Evolutionary conservation across 805 yeast genomes (phyloP).

Genomic region (Pichia insulana): DNA sequence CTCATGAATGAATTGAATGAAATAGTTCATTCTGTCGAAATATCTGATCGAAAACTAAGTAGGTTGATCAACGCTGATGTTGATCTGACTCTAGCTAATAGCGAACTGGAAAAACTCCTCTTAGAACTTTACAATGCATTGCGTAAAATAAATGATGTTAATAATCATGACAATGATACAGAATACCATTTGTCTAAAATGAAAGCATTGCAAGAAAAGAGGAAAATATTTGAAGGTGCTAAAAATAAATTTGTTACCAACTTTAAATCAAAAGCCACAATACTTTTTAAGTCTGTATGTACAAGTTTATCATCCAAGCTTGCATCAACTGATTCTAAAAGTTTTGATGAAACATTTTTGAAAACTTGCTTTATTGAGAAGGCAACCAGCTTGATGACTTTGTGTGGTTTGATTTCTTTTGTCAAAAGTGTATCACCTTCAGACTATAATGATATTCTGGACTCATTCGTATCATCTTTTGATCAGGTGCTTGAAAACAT

Average conservation of each 20-base stretch:
- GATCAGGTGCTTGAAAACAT: constrained; percentile 24
- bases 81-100: constrained; percentile 36
- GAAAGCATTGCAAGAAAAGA: constrained; percentile 64
- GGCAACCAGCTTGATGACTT: constrained; percentile 34
- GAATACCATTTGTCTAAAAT: constrained; percentile 47
- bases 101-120: constrained; percentile 45
- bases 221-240: constrained; percentile 48
- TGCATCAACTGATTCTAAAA: constrained; percentile 11
- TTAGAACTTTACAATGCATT: constrained; percentile 55
- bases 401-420: constrained; percentile 44
- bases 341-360: constrained; percentile 10
- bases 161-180: constrained; percentile 25
- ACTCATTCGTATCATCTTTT: constrained; percentile 29
- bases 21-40: constrained; percentile 61
- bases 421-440: constrained; percentile 47
- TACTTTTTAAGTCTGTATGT: constrained; percentile 20
- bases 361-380: constrained; percentile 17
- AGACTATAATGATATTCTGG: constrained; percentile 37
- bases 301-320: constrained; percentile 25
- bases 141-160: constrained; percentile 45
- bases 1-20: constrained; percentile 61
- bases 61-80: constrained; percentile 40
- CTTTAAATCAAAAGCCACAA: constrained; percentile 29
- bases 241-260: constrained; percentile 40
- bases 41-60: constrained; percentile 47